Conservation (phyloP, 352 stramenopile genomes). For the Pythium monospermum region DNA sequence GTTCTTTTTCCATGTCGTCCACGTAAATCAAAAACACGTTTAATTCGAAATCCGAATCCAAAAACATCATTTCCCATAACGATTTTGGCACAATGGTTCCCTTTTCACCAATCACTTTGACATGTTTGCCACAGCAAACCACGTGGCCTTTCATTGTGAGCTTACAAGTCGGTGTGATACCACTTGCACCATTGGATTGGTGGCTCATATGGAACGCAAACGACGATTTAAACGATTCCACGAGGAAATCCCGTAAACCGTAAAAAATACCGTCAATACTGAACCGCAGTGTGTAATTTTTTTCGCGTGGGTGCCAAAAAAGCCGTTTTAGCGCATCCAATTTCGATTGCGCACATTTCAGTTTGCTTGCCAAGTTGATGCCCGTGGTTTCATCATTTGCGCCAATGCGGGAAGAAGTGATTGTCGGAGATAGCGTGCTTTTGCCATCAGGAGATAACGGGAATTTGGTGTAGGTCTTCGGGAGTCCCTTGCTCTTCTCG, state of each 20-base stretch:
- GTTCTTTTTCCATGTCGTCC: constrained; percentile 38
- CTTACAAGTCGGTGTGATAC: constrained; percentile 64
- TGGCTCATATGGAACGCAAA: constrained; percentile 64
- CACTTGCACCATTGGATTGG: constrained; percentile 58
- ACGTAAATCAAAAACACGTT: constrained; percentile 62
- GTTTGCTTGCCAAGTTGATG: constrained; percentile 47
- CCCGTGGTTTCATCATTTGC: constrained; percentile 39
- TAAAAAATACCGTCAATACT: constrained; percentile 81
- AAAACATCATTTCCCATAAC: constrained; percentile 75
- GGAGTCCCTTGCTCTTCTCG: not conserved
- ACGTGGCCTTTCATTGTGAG: constrained; percentile 57
- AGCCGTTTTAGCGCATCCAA: constrained; percentile 58
- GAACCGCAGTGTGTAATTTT: constrained; percentile 69
- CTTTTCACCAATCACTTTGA: constrained; percentile 74
- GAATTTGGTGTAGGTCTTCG: constrained; percentile 8
- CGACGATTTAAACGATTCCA: constrained; percentile 55
- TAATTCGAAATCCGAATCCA: constrained; percentile 62
- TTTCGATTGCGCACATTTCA: constrained; percentile 64
- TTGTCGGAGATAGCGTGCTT: constrained; percentile 2
- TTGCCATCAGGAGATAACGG: constrained; percentile 12
- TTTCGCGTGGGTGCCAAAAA: constrained; percentile 70
- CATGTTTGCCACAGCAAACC: constrained; percentile 61
- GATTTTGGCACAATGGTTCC: constrained; percentile 73
- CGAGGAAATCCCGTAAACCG: constrained; percentile 60
- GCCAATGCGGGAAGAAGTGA: constrained; percentile 14